A percentile compares a stretch with the other conserved stretches of the same genome.
phyloP scores from a whole-genome alignment of 495 filamentous ascomycete genomes.

The Durotheca rogersii region DNA sequence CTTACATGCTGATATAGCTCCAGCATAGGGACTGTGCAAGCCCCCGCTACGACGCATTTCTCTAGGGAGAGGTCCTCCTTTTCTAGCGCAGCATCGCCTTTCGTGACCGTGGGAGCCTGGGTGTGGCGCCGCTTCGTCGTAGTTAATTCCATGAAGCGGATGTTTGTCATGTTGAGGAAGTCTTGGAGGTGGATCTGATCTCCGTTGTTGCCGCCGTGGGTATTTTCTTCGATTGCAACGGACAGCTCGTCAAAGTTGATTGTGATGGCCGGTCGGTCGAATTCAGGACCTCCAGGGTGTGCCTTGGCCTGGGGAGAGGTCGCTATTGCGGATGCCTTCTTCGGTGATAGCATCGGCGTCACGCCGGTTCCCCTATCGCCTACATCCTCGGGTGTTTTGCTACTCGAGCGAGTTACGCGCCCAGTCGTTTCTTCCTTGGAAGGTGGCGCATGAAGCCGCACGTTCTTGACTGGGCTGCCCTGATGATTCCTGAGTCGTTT shows the following conservation, averaged over 20 bases:
- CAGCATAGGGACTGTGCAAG: conserved; percentile 88
- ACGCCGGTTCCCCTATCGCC: conserved; percentile 40
- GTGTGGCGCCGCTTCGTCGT: conserved; percentile 88
- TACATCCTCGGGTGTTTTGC: conserved; percentile 40
- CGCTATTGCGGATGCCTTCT: conserved; percentile 32
- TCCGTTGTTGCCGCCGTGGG: conserved; percentile 45
- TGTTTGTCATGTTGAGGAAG: conserved; percentile 91
- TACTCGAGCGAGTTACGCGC: conserved; percentile 55
- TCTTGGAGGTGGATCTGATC: conserved; percentile 84
- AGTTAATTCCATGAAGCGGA: conserved; percentile 96
- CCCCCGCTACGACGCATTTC: conserved; percentile 80
- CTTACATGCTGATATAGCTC: conserved; percentile 91
- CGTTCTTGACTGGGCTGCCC: conserved; percentile 75
- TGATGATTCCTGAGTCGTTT: conserved; percentile 70
- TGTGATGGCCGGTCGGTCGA: conserved; percentile 45
- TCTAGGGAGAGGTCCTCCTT: conserved; percentile 61
- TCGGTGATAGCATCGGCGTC: conserved; percentile 46
- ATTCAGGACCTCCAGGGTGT: conserved; percentile 51
- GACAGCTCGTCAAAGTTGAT: conserved; percentile 49
- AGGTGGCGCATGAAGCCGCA: conserved; percentile 65
- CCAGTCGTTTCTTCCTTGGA: conserved; percentile 64
- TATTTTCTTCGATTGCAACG: conserved; percentile 35
- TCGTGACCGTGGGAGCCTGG: conserved; percentile 56
- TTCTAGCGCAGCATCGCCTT: conserved; percentile 41
- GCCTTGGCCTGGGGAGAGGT: conserved; percentile 53